Percentiles rank a stretch among this genome's conserved stretches.
These are phyloP conservation scores for Trichophyton rubrum DNA, from an alignment of 2,329 filamentous ascomycete genomes.

Conservation along the genomic window DNA sequence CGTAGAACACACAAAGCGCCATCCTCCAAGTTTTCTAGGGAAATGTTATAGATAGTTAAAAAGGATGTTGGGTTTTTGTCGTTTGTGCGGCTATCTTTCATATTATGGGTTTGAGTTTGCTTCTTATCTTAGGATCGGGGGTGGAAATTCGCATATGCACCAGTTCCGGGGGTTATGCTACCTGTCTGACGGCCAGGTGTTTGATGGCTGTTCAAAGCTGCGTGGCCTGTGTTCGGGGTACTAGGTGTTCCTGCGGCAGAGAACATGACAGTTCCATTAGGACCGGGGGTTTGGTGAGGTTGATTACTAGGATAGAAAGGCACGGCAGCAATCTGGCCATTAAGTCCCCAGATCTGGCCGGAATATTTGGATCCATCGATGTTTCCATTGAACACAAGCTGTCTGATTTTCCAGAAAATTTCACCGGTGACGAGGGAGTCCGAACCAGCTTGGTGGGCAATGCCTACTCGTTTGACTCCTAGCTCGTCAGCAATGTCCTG, in stretches of 20 bases:
- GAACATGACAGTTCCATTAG: constrained; percentile 43
- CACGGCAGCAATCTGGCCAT: constrained; percentile 52
- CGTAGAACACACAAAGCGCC: constrained; percentile 1
- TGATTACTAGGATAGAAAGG: constrained; percentile 25
- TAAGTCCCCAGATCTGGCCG: constrained; percentile 87
- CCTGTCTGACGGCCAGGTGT: constrained; percentile 38
- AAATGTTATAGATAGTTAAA: neutral
- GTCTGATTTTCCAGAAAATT: constrained; percentile 87
- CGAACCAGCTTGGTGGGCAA: constrained; percentile 82
- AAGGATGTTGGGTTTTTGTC: neutral
- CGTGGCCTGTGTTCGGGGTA: constrained; percentile 51
- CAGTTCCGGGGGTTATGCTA: constrained; percentile 61
- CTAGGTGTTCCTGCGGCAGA: constrained; percentile 46
- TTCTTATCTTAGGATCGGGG: neutral
- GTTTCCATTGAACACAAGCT: constrained; percentile 72
- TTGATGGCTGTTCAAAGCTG: constrained; percentile 34
- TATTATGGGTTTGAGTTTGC: neutral
- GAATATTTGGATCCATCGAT: constrained; percentile 67
- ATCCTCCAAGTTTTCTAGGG: neutral
- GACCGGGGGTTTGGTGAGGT: constrained; percentile 40
- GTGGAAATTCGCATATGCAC: constrained; percentile 42
- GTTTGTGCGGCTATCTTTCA: neutral
- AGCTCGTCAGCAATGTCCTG: constrained; percentile 90
- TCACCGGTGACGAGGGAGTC: constrained; percentile 87
- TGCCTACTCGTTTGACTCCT: constrained; percentile 75